Evolutionary conservation across 108 stramenopile species (phyloP), one percentile per base, ranked within the genome.

Genomic region (Seminavis robusta): DNA sequence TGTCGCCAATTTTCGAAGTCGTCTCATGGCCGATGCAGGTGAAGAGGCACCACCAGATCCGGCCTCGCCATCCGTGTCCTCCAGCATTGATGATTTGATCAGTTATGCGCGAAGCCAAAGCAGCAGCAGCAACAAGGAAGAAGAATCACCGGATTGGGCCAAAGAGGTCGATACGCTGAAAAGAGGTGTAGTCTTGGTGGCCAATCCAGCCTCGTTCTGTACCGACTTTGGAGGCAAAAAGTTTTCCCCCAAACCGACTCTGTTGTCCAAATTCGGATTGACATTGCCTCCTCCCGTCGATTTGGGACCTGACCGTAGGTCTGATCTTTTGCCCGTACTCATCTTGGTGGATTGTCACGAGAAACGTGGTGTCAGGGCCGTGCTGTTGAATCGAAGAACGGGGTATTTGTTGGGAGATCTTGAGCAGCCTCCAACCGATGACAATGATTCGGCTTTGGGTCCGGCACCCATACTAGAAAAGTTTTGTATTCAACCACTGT

Each of bases 371-470:
- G 68, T 58, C 28, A 62, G 56, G 23, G 90, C 76, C 21, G 74
- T 92, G 2, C 54, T 87, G 25, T 49, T 92, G 37, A 92, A 92
- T 60, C 69, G 90, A 45, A 48, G 90, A 40, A 87, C 90, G 23
- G 90, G 90, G n/a, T 81, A 87, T 51, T 42, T 92, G n/a, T 65
- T 92, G 34, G 90, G 90, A 3, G 90, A 92, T 59, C 53, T 92
- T 59, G 79, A 84, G 61, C 65, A 81, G 41, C 74, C 69, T 3
- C 45, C 64, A 2, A 27, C 47, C 4, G 39, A 53, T 19, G 39
- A 51, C 24, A 56, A 56, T 9, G 32, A 28, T 3, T 53, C 25
- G 4, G 53, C 46, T 15, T n/a, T 33, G 5, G 40, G 45, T 15
- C 47, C 26, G 7, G 24, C 36, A 32, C 63, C 75, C 11, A 56